Percentiles rank a stretch among this genome's conserved stretches.
Conservation (phyloP, 2,329 filamentous ascomycete species). For the Penicillium sp. region DNA sequence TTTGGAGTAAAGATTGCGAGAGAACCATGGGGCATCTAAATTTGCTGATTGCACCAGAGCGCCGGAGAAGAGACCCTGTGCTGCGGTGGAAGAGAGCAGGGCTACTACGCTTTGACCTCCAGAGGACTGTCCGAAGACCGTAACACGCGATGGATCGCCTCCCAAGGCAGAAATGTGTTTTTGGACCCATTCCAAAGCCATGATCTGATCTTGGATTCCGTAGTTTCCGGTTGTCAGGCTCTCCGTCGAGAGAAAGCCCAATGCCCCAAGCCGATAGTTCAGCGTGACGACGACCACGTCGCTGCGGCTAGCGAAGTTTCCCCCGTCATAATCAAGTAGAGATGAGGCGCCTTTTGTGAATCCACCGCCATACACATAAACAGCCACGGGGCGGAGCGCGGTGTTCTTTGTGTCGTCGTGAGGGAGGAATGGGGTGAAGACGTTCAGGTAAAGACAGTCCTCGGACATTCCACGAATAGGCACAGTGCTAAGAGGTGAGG, state of each 20-base stretch:
- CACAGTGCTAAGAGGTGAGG: conserved; percentile 13
- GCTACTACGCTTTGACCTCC: conserved; percentile 53
- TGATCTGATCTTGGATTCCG: conserved; percentile 35
- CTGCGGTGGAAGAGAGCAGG: conserved; percentile 25
- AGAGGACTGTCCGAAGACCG: conserved; percentile 38
- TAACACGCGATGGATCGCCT: conserved; percentile 32
- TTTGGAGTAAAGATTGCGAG: conserved; percentile 23
- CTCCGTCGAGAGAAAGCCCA: conserved; percentile 35
- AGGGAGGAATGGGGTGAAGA: conserved; percentile 35
- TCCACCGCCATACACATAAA: conserved; percentile 37
- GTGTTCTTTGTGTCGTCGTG: conserved; percentile 4
- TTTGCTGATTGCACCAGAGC: conserved; percentile 29
- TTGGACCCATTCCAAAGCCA: conserved; percentile 30
- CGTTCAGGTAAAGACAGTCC: conserved; percentile 38
- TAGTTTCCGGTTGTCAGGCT: conserved; percentile 36
- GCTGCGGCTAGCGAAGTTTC: conserved; percentile 36
- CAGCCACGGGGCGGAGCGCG: conserved; percentile 23
- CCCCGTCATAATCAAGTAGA: conserved; percentile 34
- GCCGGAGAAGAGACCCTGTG: conserved; percentile 28
- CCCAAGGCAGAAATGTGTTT: conserved; percentile 28
- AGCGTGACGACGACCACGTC: conserved; percentile 37
- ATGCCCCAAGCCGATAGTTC: conserved; percentile 36
- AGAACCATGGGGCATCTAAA: conserved; percentile 28
- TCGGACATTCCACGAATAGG: conserved; percentile 26
- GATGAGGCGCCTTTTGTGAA: conserved; percentile 30